Evolutionary conservation across 2,329 filamentous ascomycete species (phyloP), one percentile per base, ranked within the genome.

Genomic region (Fusarium odoratissimum): DNA sequence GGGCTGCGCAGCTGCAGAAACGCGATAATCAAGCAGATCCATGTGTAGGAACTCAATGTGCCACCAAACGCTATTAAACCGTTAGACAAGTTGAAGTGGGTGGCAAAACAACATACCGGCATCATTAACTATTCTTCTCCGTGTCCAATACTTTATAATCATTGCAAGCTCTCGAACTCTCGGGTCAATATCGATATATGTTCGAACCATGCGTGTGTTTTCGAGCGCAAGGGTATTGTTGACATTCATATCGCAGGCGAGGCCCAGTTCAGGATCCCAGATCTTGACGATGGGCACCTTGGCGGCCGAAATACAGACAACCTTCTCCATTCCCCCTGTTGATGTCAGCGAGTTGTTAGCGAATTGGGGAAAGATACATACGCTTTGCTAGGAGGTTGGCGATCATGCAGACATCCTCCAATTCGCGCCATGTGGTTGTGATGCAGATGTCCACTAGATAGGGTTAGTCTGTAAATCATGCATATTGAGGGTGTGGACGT

Each of bases 261-360:
- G 86, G 73, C 91, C 87, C 64, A 98, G 86, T 81, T 97, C 94
- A 6, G 96, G 96, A 80, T 99, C 96, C 95, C 96, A 99, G 62
- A 97, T 93, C 85, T 98, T 98, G 76, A 99, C 96, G 78, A 99
- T 99, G 8, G 96, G 95, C 19, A 99, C 96, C 83, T 98, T 98
- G 67, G 96, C 96, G 45, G 93, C 93, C 33, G 94, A 94, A 58
- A 98, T 94, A 80, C 96, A 99, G 30, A 98, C 93, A 3, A 99
- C 95, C 78, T 94, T 94, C 81, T 98, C 90, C 96, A 99, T 99
- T 42, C 95, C 95, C 84, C 94, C 95, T 97, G 77, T 45, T 23
- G 9, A 35, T 68, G 80, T 86, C 79, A 87, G 67, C 46, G 19
- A n/a, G 37, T n/a, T 28, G 38, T 46, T 48, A 38, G 23, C 19